phyloP scores from a whole-genome alignment of 345 rosid genomes.

The Geranium rotundifolium region DNA sequence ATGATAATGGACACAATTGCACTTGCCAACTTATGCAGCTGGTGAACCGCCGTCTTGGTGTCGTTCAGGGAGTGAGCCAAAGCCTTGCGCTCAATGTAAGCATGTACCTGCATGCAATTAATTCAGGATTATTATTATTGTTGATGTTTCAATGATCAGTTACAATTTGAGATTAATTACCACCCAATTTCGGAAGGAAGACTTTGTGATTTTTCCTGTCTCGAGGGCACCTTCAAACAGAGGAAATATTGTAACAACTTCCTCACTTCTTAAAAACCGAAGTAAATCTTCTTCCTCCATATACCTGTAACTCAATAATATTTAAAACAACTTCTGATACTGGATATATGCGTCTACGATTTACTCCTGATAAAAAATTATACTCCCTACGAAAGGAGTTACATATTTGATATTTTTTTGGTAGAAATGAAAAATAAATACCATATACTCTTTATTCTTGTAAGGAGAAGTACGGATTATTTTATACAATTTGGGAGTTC shows the following conservation, averaged over 20 bases:
- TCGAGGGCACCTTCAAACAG: constrained; percentile 46
- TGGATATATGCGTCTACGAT: too few species aligned
- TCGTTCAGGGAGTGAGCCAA: constrained; percentile 65
- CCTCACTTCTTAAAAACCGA: constrained; percentile 30
- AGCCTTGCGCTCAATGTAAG: constrained; percentile 63
- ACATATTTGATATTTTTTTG: too few species aligned
- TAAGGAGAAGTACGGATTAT: too few species aligned
- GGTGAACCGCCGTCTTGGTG: constrained; percentile 71
- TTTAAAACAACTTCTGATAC: not conserved
- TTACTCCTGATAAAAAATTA: too few species aligned
- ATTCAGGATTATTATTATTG: not conserved
- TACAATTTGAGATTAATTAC: constrained; percentile 7
- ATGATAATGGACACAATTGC: constrained; percentile 42
- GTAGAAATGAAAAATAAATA: too few species aligned
- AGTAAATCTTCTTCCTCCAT: constrained; percentile 43
- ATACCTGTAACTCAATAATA: constrained; percentile 15
- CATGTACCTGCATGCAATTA: constrained; percentile 32
- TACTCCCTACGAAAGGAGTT: too few species aligned
- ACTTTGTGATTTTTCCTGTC: constrained; percentile 31
- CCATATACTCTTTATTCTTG: too few species aligned
- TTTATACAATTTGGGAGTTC: too few species aligned
- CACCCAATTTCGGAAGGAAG: constrained; percentile 47
- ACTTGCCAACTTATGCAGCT: constrained; percentile 67
- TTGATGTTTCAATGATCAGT: not conserved
- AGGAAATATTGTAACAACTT: constrained; percentile 32